phyloP scores from a whole-genome alignment of 31 red algal genomes.

The Porphyra umbilicalis region DNA sequence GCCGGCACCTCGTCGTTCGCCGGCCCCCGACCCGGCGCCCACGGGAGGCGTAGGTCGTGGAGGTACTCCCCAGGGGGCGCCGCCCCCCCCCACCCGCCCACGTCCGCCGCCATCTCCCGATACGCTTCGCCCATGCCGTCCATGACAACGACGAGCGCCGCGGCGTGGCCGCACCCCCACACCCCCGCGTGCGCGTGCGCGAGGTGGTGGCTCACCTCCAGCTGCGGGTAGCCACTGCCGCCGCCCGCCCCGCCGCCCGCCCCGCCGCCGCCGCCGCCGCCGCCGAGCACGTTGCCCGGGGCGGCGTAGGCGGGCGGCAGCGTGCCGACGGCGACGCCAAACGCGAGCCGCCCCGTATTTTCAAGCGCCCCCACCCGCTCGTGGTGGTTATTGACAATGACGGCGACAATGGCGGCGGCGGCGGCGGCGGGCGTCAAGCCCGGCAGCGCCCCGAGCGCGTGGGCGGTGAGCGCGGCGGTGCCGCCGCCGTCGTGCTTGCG shows the following conservation, averaged over 20 bases:
- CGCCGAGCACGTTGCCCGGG: constrained; percentile 48
- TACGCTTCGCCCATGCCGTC: constrained; percentile 88
- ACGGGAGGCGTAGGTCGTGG: neutral
- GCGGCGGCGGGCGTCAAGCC: neutral
- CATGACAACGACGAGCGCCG: constrained; percentile 69
- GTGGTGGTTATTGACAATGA: constrained; percentile 81
- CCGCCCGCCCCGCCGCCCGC: neutral
- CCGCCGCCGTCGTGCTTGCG: constrained; percentile 87
- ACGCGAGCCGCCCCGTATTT: constrained; percentile 27
- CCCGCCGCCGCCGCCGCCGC: neutral
- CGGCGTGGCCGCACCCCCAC: constrained; percentile 8
- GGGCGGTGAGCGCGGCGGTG: constrained; percentile 22
- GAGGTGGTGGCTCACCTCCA: constrained; percentile 80
- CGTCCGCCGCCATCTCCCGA: neutral
- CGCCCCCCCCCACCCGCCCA: neutral
- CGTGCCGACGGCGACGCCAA: constrained; percentile 39
- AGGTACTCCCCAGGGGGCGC: neutral
- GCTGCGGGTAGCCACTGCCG: constrained; percentile 21
- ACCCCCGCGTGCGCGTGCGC: constrained; percentile 70
- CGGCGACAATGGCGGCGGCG: constrained; percentile 15
- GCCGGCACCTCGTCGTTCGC: neutral
- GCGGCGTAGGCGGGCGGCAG: constrained; percentile 19
- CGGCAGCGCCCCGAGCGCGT: constrained; percentile 27
- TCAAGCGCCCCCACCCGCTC: constrained; percentile 56
- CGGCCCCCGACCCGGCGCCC: neutral